Conservation (phyloP, 2,329 filamentous ascomycete species). For the Colletotrichum brevisporum region DNA sequence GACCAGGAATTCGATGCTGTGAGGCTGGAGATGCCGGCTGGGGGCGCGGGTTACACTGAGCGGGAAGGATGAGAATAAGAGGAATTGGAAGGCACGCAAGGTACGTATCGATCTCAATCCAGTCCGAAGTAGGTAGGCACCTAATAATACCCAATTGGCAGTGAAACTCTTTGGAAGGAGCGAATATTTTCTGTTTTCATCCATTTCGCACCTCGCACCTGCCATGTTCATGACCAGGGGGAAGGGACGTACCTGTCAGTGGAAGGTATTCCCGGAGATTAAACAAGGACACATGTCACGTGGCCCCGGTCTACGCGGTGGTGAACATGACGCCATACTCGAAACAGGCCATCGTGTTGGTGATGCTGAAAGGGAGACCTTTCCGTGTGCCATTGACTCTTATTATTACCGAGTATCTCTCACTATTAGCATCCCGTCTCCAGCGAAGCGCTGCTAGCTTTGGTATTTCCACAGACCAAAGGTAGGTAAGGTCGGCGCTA, state of each 20-base stretch:
- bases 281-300: slow-evolving; percentile 16
- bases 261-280: too few relatives aligned
- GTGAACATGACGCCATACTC: slow-evolving; percentile 34
- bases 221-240: slow-evolving; percentile 3
- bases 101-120: too few relatives aligned
- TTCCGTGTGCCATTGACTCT: slow-evolving; percentile 19
- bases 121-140: too few relatives aligned
- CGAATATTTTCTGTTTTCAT: too few relatives aligned
- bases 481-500: too few relatives aligned
- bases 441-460: not conserved
- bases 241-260: not conserved
- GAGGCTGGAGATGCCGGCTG: not conserved
- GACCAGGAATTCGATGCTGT: not conserved
- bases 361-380: slow-evolving; percentile 23
- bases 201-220: slow-evolving; percentile 8
- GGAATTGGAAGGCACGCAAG: not conserved
- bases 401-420: too few relatives aligned
- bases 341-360: slow-evolving; percentile 18
- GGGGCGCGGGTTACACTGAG: slow-evolving; percentile 1
- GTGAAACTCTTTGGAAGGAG: too few relatives aligned
- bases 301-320: slow-evolving; percentile 3
- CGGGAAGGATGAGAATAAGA: slow-evolving; percentile 10
- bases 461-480: slow-evolving; percentile 2
- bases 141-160: not conserved
- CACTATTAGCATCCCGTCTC: too few relatives aligned